Percentiles rank a stretch among this genome's conserved stretches.
These are phyloP conservation scores for Diplotaxis tenuifolia DNA, from an alignment of 345 rosid genomes.

Conservation along the genomic window DNA sequence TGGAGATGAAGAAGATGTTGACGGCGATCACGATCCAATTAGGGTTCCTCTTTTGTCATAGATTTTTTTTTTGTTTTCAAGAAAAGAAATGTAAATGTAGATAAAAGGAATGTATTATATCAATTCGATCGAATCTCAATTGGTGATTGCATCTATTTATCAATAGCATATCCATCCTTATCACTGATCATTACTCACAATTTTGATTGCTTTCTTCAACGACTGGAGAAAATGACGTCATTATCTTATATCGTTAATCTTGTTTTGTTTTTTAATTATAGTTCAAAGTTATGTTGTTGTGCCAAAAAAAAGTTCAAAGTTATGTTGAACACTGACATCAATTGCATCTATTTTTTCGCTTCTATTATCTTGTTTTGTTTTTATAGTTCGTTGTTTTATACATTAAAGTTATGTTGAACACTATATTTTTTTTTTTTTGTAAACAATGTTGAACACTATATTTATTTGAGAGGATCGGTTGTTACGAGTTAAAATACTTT, in stretches of 20 bases:
- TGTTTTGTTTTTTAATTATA: too few relatives aligned
- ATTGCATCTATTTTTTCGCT: too few relatives aligned
- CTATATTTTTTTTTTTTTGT: too few relatives aligned
- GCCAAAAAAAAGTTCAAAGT: too few relatives aligned
- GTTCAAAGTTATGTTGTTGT: background rate
- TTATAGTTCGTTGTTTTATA: too few relatives aligned
- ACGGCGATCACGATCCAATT: constrained; percentile 27
- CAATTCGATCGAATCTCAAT: background rate
- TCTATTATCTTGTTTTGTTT: background rate
- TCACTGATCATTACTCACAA: background rate
- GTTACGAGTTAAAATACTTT: too few relatives aligned
- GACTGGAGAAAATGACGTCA: background rate
- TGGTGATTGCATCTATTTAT: background rate
- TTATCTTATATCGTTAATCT: background rate
- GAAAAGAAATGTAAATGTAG: background rate
- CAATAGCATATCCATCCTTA: background rate
- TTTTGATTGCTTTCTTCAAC: background rate
- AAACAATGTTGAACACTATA: too few relatives aligned
- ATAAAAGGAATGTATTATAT: background rate
- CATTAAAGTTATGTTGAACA: too few relatives aligned
- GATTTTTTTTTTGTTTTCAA: background rate
- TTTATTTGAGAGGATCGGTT: too few relatives aligned
- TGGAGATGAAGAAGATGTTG: constrained; percentile 39
- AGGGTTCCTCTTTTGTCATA: constrained; percentile 48
- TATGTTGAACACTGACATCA: too few relatives aligned